Evolutionary conservation across 2,329 filamentous ascomycete genomes (phyloP), one percentile per base, ranked within the genome.

Genomic region (Aspergillus fumigatus): DNA sequence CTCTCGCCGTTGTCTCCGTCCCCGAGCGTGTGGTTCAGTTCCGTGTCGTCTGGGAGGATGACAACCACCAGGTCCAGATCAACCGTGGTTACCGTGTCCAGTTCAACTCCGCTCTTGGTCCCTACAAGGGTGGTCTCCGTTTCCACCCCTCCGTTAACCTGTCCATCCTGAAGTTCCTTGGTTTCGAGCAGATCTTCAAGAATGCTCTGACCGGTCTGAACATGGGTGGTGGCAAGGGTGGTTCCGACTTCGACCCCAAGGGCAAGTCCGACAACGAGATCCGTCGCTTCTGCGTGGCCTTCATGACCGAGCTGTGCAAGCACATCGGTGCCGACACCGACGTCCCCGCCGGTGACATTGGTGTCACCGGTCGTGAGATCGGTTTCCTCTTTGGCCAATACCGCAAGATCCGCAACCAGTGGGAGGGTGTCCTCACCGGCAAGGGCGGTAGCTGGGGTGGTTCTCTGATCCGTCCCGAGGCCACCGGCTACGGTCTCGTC

Each of bases 151-250:
- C 70, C 35, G 78, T 80, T 55, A 82, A 88, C 74, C 80, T 88
- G 53, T 84, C 80, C 56, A 82, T 85, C 71, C 85, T 99, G 70
- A 99, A 99, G 83, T 97, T 97, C 81, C 84, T 99, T 73, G 94
- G 93, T 65, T 97, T 97, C 71, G 94, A 99, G 86, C 94, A 97
- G 82, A 95, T 93, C 80, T 97, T 97, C 85, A 97, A 97, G 86
- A 97, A 97, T 90, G 94, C 94, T 66, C 82, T 97, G 67, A 97
- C 94, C 60, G 94, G 94, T 72, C 80, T 95, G 71, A 90, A 85
- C 81, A 97, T 99, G 87, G 94, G 94, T 65, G 94, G 94, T 80
- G 94, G 89, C 72, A 97, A 97, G 83, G 94, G 94, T 79, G 94
- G 94, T 71, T 88, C 93, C 75, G 94, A 97, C 82, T 97, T 99